Percentiles rank a stretch among this genome's conserved stretches.
These are phyloP conservation scores for Lonicera japonica DNA, from an alignment of 129 eudicot genomes.

Conservation along the genomic window DNA sequence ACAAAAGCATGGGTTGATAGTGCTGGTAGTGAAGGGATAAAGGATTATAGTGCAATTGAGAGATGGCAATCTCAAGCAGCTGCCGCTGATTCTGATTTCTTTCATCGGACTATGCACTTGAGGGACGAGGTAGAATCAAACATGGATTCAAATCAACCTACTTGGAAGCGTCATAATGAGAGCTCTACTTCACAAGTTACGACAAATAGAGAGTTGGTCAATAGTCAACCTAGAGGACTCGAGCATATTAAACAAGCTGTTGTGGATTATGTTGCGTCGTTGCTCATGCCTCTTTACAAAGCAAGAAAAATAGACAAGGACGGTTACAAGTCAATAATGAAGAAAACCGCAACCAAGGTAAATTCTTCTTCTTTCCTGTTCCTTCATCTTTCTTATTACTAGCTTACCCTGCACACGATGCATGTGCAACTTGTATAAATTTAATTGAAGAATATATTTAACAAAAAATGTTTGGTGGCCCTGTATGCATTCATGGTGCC, in stretches of 20 bases:
- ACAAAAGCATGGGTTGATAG: slow-evolving; percentile 99
- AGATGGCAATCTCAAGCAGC: slow-evolving; percentile 98
- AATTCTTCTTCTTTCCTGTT: neutral
- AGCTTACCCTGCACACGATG: too few species aligned
- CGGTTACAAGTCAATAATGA: slow-evolving; percentile 88
- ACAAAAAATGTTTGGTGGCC: too few species aligned
- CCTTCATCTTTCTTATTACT: neutral
- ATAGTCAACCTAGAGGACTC: slow-evolving; percentile 64
- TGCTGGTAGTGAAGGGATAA: slow-evolving; percentile 74
- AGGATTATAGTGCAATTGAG: slow-evolving; percentile 87
- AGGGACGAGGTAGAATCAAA: slow-evolving; percentile 89
- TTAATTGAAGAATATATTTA: too few species aligned
- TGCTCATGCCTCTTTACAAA: slow-evolving; percentile 97
- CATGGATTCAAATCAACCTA: slow-evolving; percentile 31
- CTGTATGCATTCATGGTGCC: too few species aligned
- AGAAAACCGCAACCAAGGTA: slow-evolving; percentile 97
- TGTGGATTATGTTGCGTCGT: slow-evolving; percentile 85
- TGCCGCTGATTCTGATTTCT: slow-evolving; percentile 76
- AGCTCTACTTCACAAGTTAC: slow-evolving; percentile 84
- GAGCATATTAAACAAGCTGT: slow-evolving; percentile 80
- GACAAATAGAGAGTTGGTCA: slow-evolving; percentile 50
- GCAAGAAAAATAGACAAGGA: slow-evolving; percentile 88
- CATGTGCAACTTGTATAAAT: too few species aligned
- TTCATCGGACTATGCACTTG: slow-evolving; percentile 35
- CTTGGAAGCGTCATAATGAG: slow-evolving; percentile 49